Conservation (phyloP, 2,329 filamentous ascomycete species). For the Orbilia oligospora region DNA sequence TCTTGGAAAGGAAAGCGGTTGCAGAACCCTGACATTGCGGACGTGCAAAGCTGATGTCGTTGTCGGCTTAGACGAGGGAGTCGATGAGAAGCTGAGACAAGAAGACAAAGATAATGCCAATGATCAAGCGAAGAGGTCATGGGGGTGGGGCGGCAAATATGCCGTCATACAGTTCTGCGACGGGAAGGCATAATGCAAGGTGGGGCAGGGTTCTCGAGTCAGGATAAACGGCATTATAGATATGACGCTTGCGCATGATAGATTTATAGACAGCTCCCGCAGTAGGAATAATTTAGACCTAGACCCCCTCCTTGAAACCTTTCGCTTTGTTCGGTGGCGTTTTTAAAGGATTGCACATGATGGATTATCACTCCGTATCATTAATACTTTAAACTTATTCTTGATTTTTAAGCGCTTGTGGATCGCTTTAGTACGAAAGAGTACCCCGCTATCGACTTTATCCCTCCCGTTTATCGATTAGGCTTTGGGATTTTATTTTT, state of each 20-base stretch:
- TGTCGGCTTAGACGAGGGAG: slow-evolving; percentile 84
- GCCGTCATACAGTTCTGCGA: slow-evolving; percentile 89
- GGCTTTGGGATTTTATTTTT: background rate
- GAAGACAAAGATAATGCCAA: slow-evolving; percentile 70
- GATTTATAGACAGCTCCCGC: slow-evolving; percentile 1
- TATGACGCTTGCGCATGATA: background rate
- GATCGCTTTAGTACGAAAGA: background rate
- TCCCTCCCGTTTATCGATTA: background rate
- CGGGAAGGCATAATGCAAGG: slow-evolving; percentile 71
- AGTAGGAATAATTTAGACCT: slow-evolving; percentile 22
- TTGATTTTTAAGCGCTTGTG: slow-evolving; percentile 2
- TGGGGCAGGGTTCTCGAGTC: background rate
- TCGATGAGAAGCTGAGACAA: slow-evolving; percentile 83
- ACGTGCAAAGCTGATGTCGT: slow-evolving; percentile 98
- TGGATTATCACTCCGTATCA: background rate
- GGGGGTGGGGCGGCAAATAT: slow-evolving; percentile 98
- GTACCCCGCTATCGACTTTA: background rate
- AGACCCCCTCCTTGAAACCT: background rate
- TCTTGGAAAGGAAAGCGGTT: slow-evolving; percentile 82
- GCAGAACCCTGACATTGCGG: slow-evolving; percentile 87
- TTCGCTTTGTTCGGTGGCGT: slow-evolving; percentile 18
- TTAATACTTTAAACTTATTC: background rate
- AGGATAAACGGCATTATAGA: slow-evolving; percentile 5
- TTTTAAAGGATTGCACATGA: slow-evolving; percentile 9
- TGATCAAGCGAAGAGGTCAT: slow-evolving; percentile 78